These are phyloP conservation scores for Colletotrichum echinochloae DNA, from an alignment of 2,329 filamentous ascomycete species.

Conservation along the genomic window DNA sequence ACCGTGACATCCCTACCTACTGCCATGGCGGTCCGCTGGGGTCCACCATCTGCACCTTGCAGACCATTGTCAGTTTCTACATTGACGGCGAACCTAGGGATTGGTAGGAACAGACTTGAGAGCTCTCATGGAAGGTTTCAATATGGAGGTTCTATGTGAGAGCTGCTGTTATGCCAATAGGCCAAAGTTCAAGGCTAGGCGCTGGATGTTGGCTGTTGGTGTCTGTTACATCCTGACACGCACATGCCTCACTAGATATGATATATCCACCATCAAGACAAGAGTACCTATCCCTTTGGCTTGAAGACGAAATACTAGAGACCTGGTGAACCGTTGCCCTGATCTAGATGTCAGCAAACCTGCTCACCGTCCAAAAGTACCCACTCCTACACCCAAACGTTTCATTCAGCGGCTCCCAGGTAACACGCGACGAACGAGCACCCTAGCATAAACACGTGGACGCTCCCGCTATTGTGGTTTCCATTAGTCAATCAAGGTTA, in stretches of 20 bases:
- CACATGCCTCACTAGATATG: not conserved
- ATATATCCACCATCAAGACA: not conserved
- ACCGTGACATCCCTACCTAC: constrained; percentile 9
- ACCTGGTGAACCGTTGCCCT: not conserved
- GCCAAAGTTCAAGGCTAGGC: not conserved
- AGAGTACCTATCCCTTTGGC: too few relatives aligned
- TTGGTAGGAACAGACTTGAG: not conserved
- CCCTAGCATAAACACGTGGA: not conserved
- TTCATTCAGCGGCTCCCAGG: too few relatives aligned
- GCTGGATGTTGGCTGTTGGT: not conserved
- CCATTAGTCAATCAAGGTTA: not conserved
- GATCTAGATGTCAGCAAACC: not conserved
- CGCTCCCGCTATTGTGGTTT: not conserved
- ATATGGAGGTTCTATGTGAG: not conserved
- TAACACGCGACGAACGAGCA: not conserved
- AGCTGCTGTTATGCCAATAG: not conserved
- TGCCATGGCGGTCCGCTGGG: not conserved
- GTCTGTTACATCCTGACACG: too few relatives aligned
- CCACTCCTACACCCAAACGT: not conserved
- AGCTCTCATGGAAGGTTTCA: not conserved
- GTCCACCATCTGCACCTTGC: constrained; percentile 2
- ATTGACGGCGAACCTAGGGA: not conserved
- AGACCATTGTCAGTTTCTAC: constrained; percentile 1
- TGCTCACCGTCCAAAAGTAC: not conserved
- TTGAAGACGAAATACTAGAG: not conserved